Evolutionary conservation across 1,139 yeast species (phyloP).

Genomic region (Blastobotrys niveus): DNA sequence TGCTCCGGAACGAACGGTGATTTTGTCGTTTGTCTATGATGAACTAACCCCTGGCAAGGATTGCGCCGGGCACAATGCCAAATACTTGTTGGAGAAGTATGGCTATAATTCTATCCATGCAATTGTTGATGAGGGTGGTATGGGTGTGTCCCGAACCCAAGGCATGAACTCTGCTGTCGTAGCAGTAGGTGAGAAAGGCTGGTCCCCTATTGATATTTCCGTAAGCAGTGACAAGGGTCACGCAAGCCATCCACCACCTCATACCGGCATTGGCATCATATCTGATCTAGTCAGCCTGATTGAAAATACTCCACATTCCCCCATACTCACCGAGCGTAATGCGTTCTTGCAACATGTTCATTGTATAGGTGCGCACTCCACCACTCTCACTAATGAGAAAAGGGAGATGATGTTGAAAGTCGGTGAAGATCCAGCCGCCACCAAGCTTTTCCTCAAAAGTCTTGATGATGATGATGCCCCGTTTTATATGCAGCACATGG

Average conservation of each 20-base stretch:
- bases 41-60: slow-evolving; percentile 54
- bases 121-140: slow-evolving; percentile 60
- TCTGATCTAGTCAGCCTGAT: slow-evolving; percentile 48
- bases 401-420: slow-evolving; percentile 19
- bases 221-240: slow-evolving; percentile 68
- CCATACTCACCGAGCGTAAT: slow-evolving; percentile 44
- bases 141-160: slow-evolving; percentile 36
- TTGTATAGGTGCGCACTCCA: slow-evolving; percentile 26
- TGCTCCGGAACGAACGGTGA: slow-evolving; percentile 49
- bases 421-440: slow-evolving; percentile 18
- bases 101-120: slow-evolving; percentile 53
- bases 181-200: slow-evolving; percentile 65
- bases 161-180: slow-evolving; percentile 51
- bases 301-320: slow-evolving; percentile 46
- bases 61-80: slow-evolving; percentile 49
- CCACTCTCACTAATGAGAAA: slow-evolving; percentile 17
- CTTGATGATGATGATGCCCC: slow-evolving; percentile 5
- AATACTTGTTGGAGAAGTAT: slow-evolving; percentile 43
- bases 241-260: slow-evolving; percentile 63
- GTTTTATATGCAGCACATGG: slow-evolving; percentile 17
- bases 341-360: slow-evolving; percentile 47
- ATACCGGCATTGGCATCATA: slow-evolving; percentile 68
- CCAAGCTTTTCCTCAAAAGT: slow-evolving; percentile 18
- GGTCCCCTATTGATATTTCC: slow-evolving; percentile 46
- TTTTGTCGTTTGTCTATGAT: slow-evolving; percentile 64